phyloP scores from a whole-genome alignment of 805 yeast species.

The Pichia heedii region DNA sequence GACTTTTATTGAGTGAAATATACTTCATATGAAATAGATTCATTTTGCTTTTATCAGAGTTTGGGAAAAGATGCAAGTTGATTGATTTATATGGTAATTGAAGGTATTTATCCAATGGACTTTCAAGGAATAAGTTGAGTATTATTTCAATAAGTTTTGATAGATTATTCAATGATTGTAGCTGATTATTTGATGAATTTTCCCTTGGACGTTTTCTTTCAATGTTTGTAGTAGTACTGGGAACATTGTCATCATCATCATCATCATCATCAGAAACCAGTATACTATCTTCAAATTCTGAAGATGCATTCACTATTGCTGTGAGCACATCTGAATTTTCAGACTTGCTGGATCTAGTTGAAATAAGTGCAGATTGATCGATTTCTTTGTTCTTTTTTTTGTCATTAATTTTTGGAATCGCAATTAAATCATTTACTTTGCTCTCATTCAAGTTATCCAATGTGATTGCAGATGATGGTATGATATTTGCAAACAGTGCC shows the following conservation, averaged over 20 bases:
- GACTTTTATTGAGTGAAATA: slow-evolving; percentile 6
- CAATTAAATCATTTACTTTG: too few relatives aligned
- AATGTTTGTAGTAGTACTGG: neutral
- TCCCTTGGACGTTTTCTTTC: neutral
- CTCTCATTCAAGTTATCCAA: too few relatives aligned
- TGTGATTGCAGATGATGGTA: slow-evolving; percentile 33
- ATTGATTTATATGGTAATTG: slow-evolving; percentile 8
- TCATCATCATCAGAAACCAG: slow-evolving; percentile 6
- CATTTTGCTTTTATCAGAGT: neutral
- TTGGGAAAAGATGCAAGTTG: slow-evolving; percentile 11
- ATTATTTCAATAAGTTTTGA: slow-evolving; percentile 10
- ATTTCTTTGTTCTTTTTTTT: neutral
- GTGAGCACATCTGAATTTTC: neutral
- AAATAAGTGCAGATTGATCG: neutral
- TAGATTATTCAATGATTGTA: slow-evolving; percentile 10
- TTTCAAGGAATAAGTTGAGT: slow-evolving; percentile 13
- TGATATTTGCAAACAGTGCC: slow-evolving; percentile 36
- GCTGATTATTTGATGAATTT: too few relatives aligned
- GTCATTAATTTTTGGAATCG: too few relatives aligned
- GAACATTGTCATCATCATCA: neutral
- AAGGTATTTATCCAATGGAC: slow-evolving; percentile 5
- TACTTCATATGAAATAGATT: slow-evolving; percentile 21
- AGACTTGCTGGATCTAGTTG: neutral
- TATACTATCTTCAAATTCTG: slow-evolving; percentile 9
- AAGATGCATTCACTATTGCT: neutral